Percentiles rank a stretch among this genome's conserved stretches.
phyloP scores from a whole-genome alignment of 495 filamentous ascomycete genomes.

The Tuber aestivum region DNA sequence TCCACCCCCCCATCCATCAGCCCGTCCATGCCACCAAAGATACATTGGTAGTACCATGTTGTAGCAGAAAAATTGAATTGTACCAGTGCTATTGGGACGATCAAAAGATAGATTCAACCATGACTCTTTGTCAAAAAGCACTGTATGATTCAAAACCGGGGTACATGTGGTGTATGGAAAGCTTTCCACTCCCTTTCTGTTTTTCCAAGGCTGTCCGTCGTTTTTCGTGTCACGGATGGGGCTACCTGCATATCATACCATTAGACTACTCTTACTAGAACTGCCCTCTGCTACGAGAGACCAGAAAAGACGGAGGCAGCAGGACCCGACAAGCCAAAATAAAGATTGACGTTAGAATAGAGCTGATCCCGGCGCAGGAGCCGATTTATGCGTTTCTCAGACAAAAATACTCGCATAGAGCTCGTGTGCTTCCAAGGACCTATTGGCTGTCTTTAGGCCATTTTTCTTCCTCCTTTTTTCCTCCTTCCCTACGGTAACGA shows the following conservation, averaged over 20 bases:
- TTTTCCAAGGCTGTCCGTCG: not conserved
- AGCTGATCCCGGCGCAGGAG: conserved; percentile 33
- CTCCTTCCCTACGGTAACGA: not conserved
- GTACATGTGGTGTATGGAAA: not conserved
- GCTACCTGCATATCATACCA: not conserved
- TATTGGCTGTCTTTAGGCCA: not conserved
- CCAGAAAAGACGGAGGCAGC: not conserved
- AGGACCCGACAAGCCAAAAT: not conserved
- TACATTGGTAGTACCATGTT: not conserved
- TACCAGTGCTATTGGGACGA: not conserved
- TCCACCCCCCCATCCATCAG: not conserved
- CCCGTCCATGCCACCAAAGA: not conserved
- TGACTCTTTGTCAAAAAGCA: not conserved
- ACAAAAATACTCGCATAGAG: conserved; percentile 20
- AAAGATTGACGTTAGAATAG: conserved; percentile 38
- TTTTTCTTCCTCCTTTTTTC: not conserved
- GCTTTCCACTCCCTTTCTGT: not conserved
- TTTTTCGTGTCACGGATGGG: not conserved
- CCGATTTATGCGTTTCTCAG: conserved; percentile 36
- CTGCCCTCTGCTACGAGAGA: not conserved
- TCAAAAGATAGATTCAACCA: not conserved
- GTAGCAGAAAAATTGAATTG: not conserved
- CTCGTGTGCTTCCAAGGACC: conserved; percentile 17
- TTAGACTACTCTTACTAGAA: not conserved
- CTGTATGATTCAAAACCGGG: not conserved